Base-by-base conservation (phyloP, 495 filamentous ascomycete genomes). In the Aspergillus avenaceus region DNA sequence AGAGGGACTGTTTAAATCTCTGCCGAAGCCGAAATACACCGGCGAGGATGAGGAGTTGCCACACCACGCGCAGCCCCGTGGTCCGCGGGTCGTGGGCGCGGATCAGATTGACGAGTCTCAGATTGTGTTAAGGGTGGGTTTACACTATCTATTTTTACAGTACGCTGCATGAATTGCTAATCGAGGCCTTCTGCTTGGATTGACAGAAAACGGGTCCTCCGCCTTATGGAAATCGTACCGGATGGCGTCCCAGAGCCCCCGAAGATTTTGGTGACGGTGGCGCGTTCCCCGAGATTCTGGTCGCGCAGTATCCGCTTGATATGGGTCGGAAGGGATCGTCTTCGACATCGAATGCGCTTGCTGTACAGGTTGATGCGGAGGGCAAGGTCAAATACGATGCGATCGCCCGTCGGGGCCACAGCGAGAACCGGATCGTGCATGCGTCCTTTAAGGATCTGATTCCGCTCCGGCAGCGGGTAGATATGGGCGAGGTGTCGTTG, bases 181-280 rank as follows among this genome's bases (percentile, higher is more conserved):
- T n/a, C n/a, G n/a, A n/a, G n/a, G 14, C 6, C 24, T 32, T 11
- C 26, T 36, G 12, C 25, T 27, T 32, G 34, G 8, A 6, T 25
- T 16, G 46, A 7, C 69, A 95, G 84, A 86, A 83, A 70, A 77
- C 76, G 37, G 91, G 93, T 8, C 93, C 93, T 32, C 90, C 95
- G 5, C 81, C 91, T 2, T 95, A 97, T 61, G 84, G 84, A 27
- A 83, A 91, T 55, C 86, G 91, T 52, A 64, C 84, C 64, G 84
- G 86, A 80, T 96, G 91, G 91, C 84, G 91, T 51, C 91, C 91
- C 14, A 83, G 90, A 52, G 78, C 77, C 9, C 75, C 83, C 52
- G 91, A 97, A 67, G 95, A 97, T 69, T 97, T 88, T 71, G 91
- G 88, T 59, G 91, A 97, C 75, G 93, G 93, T 49, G 93, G 93